Evolutionary conservation across 768 basidiomycete genomes (phyloP), one percentile per base, ranked within the genome.

Genomic region (Trametes sanguinea): DNA sequence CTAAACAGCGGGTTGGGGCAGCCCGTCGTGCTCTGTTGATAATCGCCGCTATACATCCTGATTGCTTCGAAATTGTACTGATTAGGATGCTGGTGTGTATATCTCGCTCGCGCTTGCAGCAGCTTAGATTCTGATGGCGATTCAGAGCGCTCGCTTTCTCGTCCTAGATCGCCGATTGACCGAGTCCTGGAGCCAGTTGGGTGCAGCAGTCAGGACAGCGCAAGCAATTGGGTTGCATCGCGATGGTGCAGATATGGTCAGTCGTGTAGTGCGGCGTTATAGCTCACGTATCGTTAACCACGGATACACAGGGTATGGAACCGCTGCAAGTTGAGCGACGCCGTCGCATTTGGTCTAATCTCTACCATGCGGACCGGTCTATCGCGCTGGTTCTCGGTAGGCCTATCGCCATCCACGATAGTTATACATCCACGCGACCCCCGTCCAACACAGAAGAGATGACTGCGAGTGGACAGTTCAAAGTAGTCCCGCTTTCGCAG

Each of bases 151-250:
- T 56, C 78, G 91, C 65, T 83, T 85, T 67, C 71, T 86, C 51
- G 80, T 83, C 4, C 85, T 92, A 69, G 90, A 93, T 71, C 85
- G 90, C 51, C 85, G 91, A 50, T 90, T 96, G 61, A 95, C 94
- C 7, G 95, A 97, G 76, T 95, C 94, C 69, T 98, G 95, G 94
- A 94, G 92, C 72, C 94, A 96, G 69, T 80, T 98, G 16, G 95
- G 95, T 39, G 94, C 95, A 6, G 93, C 93, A 51, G 88, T 98
- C 13, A 77, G 94, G 61, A 97, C 95, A 35, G 95, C 94, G 8
- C 94, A 96, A 69, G 95, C 95, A 3, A 84, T 98, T 22, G 95
- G 95, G 8, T 76, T 98, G 39, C 95, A 97, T 75, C 83, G 95
- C 53, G 95, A 98, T 74, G 92, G 90, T 9, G 83, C 87, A 1